Evolutionary conservation across 805 yeast species (phyloP).

Genomic region (Yamadazyma kitorensis): DNA sequence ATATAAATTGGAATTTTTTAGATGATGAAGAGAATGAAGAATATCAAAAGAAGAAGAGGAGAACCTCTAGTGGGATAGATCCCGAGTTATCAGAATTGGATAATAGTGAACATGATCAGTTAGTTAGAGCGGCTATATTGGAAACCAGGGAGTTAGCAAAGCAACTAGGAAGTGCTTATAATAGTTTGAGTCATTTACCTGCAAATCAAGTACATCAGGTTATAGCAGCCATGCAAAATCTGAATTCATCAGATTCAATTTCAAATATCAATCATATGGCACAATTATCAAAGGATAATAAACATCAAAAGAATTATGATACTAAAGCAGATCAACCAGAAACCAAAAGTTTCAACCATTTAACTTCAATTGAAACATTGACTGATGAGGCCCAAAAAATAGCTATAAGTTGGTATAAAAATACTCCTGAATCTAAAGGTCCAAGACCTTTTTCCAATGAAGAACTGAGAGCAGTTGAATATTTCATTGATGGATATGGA

Average conservation of each 20-base stretch:
- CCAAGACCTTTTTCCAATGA: constrained; percentile 53
- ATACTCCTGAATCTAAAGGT: constrained; percentile 26
- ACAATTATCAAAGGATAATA: constrained; percentile 3
- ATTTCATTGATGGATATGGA: constrained; percentile 68
- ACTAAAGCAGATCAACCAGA: constrained; percentile 6
- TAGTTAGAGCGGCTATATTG: constrained; percentile 68
- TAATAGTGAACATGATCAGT: constrained; percentile 54
- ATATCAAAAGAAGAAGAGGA: constrained; percentile 14
- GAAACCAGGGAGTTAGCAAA: constrained; percentile 64
- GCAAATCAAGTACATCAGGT: constrained; percentile 29
- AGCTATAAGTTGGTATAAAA: constrained; percentile 35
- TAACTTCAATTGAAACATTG: constrained; percentile 29
- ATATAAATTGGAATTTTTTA: constrained; percentile 54
- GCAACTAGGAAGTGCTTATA: constrained; percentile 16
- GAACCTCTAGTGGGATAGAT: constrained; percentile 21
- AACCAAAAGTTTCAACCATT: constrained; percentile 21
- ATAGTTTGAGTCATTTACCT: constrained; percentile 8
- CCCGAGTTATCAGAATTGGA: constrained; percentile 38
- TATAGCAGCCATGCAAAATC: constrained; percentile 23
- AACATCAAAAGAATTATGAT: constrained; percentile 3
- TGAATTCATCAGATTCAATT: constrained; percentile 3
- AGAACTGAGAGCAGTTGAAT: constrained; percentile 70
- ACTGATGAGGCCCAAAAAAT: constrained; percentile 34
- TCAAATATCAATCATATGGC: constrained; percentile 7
- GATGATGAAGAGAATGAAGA: constrained; percentile 27